Base-by-base conservation (phyloP, 257 asterid species). In the Solanum piurae region DNA sequence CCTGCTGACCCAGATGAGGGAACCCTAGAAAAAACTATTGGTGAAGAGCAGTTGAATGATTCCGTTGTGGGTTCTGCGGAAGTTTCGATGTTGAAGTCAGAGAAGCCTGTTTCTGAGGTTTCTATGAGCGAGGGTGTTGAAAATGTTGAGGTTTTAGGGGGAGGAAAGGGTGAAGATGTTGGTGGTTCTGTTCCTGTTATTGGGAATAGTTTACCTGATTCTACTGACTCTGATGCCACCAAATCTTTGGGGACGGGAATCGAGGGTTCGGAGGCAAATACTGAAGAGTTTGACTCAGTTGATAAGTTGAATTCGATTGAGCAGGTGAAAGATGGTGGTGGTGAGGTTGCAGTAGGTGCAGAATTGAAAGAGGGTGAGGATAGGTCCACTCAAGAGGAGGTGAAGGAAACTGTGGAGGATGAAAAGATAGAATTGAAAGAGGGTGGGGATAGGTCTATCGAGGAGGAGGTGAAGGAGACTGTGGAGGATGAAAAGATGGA, bases 111-210 rank as follows among this genome's bases (percentile, higher is more conserved):
- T 80, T 83, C 91, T 16, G 93, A 83, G 88, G 89, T 86, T 46
- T 68, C 66, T 27, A 91, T 52, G 52, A 88, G 62, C 64, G 94
- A 88, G 89, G 92, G 86, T 86, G 90, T 60, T 66, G 92, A 88
- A 69, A 90, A 89, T 27, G 33, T 25, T 84, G 88, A 29, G 44
- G 84, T 46, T 18, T 88, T 79, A 87, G 90, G 40, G 87, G 88
- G 34, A 34, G 86, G 46, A 23, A 83, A 90, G 91, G 91, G 73
- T 88, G 89, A 68, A 40, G 83, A 83, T 75, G 73, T 73, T 79
- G 86, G 33, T 75, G 60, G 36, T n/a, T 76, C 36, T 76, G 23
- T 76, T 71, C 77, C 40, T 71, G 77, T 16, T 71, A 71, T 31
- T 71, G 88, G 42, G 80, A 83, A 66, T n/a, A 55, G 87, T 37